Conservation (phyloP, 805 yeast species). For the Barnettozyma californica region DNA sequence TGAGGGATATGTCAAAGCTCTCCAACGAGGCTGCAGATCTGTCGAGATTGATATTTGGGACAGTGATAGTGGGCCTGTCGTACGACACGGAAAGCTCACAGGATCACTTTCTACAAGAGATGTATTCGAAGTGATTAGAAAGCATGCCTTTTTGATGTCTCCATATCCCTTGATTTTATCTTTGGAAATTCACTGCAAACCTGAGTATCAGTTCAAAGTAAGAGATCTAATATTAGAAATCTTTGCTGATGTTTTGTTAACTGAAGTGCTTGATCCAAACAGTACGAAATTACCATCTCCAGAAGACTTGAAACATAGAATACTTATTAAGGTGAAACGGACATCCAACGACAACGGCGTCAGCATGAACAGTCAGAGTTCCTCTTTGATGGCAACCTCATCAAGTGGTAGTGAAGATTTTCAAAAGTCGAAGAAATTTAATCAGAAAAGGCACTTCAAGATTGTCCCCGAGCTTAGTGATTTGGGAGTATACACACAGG, state of each 20-base stretch:
- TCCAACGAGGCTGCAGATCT: slow-evolving; percentile 91
- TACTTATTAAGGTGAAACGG: slow-evolving; percentile 76
- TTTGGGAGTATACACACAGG: slow-evolving; percentile 61
- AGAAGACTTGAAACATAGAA: slow-evolving; percentile 56
- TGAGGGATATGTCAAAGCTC: slow-evolving; percentile 80
- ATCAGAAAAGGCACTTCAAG: slow-evolving; percentile 16
- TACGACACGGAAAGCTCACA: slow-evolving; percentile 89
- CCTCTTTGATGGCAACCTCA: slow-evolving; percentile 26
- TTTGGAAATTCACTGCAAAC: slow-evolving; percentile 75
- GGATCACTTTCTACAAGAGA: slow-evolving; percentile 61
- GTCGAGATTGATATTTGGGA: slow-evolving; percentile 98
- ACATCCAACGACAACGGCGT: slow-evolving; percentile 15
- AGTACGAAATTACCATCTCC: slow-evolving; percentile 63
- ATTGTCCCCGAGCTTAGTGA: slow-evolving; percentile 43
- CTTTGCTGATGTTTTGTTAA: slow-evolving; percentile 50
- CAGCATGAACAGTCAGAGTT: slow-evolving; percentile 14
- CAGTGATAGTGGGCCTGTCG: slow-evolving; percentile 73
- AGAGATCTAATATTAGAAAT: slow-evolving; percentile 46
- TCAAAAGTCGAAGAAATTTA: slow-evolving; percentile 5
- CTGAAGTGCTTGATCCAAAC: slow-evolving; percentile 24
- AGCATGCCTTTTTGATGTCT: slow-evolving; percentile 84
- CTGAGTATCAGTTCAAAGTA: slow-evolving; percentile 59
- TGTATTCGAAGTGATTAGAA: slow-evolving; percentile 68
- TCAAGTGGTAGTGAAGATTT: slow-evolving; percentile 13
- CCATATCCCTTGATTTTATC: slow-evolving; percentile 85